Base-by-base conservation (phyloP, 2,329 filamentous ascomycete species). In the Fusarium siculi region DNA sequence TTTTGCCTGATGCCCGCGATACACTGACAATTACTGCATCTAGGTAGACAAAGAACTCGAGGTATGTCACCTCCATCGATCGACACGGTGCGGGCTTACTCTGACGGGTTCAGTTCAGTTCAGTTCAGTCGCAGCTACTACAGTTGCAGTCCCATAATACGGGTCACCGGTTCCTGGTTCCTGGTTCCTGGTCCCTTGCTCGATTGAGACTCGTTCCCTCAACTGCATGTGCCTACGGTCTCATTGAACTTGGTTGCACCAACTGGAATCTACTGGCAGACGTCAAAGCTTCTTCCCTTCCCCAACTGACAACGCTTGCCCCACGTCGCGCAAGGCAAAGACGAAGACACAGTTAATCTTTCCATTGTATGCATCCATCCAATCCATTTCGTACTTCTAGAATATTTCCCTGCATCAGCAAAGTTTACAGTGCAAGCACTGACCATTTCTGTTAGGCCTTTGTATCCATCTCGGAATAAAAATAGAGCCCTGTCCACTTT, bases 261-360 rank as follows among this genome's bases (percentile, higher is more conserved):
- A 66, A 34, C 53, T 42, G 40, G 36, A 40, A 59, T 47, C 23
- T 49, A 28, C 25, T 28, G 25, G 25, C 25, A 32, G 56, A 59
- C 52, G 73, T 74, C 75, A 69, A 75, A 77, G 75, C 76, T 76
- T 77, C 69, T 66, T 46, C 44, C 42, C 25, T 53, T 55, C 66
- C 72, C 70, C 62, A 50, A 50, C 47, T 50, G 18, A 50, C 46
- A 57, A 57, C 50, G 57, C 60, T 68, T 44, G 44, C 64, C 63
- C 76, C 74, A 77, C 70, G 75, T 75, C 56, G 52, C 53, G 30
- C 72, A 74, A 52, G 53, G 37, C 63, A 55, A 71, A 63, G 55
- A 37, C 64, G 46, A 66, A 62, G 54, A 62, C 61, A 63, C 43
- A 53, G 30, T 69, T 57, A 62, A 72, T 18, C 56, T 55, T 52